Evolutionary conservation across 2,329 filamentous ascomycete genomes (phyloP), one percentile per base, ranked within the genome.

Genomic region (Paradendryphiella salina): DNA sequence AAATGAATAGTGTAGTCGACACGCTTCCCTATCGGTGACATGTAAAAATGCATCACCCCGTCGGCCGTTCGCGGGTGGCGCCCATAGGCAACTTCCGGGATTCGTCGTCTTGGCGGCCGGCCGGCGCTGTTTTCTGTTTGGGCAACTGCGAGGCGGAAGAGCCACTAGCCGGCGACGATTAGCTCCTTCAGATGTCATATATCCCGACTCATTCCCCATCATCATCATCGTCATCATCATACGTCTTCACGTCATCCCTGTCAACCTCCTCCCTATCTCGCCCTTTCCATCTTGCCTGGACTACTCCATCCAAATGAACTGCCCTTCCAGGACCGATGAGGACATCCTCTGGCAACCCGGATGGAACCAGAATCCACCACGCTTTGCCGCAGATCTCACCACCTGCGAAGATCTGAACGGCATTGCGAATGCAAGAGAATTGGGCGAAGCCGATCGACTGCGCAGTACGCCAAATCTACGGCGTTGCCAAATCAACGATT

Each of bases 331-430:
- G 33, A 67, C 52, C 21, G 61, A 68, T 44, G 63, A 68, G 5
- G 59, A 66, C 29, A 33, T 63, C 31, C 47, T 65, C 14, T 51
- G 61, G 21, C 58, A 66, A 36, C 65, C 65, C 4, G 63, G 53
- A 46, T 70, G 64, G 64, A 70, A 70, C 29, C 65, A 70, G 38
- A 67, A 56, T 28, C 65, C 66, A 20, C 66, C 65, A 28, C 54
- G 47, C 34, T 65, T 69, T 48, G 64, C 65, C 17, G 59, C 65
- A n/a, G 66, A 69, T 51, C 52, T 67, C 20, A 70, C 65, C 23
- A 70, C 66, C 13, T 63, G 66, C 46, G 55, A 64, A 43, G 64
- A 69, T 43, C 28, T 70, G 26, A 69, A 67, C 51, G 65, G 65
- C 33, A 69, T 67, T 18, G 63, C 62, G 13, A 67, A 68, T 49